Evolutionary conservation across 352 stramenopile species (phyloP), one percentile per base, ranked within the genome.

Genomic region (Phytophthora citricola): DNA sequence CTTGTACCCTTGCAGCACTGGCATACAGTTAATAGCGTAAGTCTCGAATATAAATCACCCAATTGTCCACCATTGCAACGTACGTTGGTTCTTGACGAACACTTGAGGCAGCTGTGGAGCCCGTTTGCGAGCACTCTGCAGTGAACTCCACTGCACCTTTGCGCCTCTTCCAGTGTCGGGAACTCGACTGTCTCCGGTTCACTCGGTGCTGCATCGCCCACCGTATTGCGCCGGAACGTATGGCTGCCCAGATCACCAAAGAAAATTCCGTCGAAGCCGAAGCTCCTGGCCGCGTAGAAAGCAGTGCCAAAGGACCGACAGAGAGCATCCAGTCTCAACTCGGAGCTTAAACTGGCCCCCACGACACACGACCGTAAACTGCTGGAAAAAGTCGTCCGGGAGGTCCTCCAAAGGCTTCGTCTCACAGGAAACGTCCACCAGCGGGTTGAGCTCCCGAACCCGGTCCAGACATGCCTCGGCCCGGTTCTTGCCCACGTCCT

Each of bases 361-460:
- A 94, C 61, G 20, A 93, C 45, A 51, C 81, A 99, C 79, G 43
- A 97, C 87, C 45, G 89, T 85, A 75, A 97, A 98, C 43, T 92
- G 60, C 68, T 85, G 60, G 63, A 98, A 93, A 49, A 87, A 94
- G 1, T 83, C 79, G 67, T 97, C 84, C 0, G 78, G 57, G 1
- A 89, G 63, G 20, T 73, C 63, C 17, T 38, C 79, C 11, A 85
- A 78, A 50, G 60, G 67, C 36, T 58, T 87, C 9, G 93, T 96
- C 56, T 92, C 81, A 74, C 85, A 91, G 17, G 85, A 51, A 36
- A 98, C 96, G 15, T 77, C 74, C 32, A 98, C 87, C 4, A 99
- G 72, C 9, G 93, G 93, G 78, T 99, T 99, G 15, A 99, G 84
- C 59, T 98, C 95, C 66, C 97, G 87, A 15, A 98, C 89, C 15